phyloP scores from a whole-genome alignment of 1,139 yeast species.

The Candida sanyaensis region DNA sequence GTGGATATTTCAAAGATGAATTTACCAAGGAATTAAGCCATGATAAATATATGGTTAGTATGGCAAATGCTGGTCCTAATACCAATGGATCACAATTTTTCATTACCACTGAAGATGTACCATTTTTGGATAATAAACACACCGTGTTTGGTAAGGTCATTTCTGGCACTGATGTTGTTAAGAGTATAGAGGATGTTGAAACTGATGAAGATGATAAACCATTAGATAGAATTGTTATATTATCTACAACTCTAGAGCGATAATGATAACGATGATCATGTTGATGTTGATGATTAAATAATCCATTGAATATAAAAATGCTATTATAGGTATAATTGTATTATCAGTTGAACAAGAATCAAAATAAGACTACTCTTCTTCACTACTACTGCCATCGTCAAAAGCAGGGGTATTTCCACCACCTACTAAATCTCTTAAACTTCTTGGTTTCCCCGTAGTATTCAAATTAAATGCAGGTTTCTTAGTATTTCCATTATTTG shows the following conservation, averaged over 20 bases:
- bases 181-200: slow-evolving; percentile 33
- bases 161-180: slow-evolving; percentile 40
- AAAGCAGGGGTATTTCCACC: slow-evolving; percentile 19
- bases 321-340: neutral
- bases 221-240: slow-evolving; percentile 20
- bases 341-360: neutral
- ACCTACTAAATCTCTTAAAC: slow-evolving; percentile 41
- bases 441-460: slow-evolving; percentile 33
- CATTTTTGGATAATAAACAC: slow-evolving; percentile 45
- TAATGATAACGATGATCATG: no score
- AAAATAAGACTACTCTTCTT: slow-evolving; percentile 29
- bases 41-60: slow-evolving; percentile 36
- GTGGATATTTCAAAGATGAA: slow-evolving; percentile 38
- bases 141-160: slow-evolving; percentile 44
- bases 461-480: slow-evolving; percentile 1
- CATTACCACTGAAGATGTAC: slow-evolving; percentile 44
- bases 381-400: slow-evolving; percentile 40
- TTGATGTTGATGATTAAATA: neutral
- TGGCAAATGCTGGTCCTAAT: slow-evolving; percentile 47
- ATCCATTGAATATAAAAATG: neutral
- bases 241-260: slow-evolving; percentile 18
- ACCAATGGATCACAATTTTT: slow-evolving; percentile 47
- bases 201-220: slow-evolving; percentile 32
- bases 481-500: neutral
- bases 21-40: slow-evolving; percentile 38